Conservation (phyloP, 2,329 filamentous ascomycete genomes). For the Pestalotiopsis sp. region DNA sequence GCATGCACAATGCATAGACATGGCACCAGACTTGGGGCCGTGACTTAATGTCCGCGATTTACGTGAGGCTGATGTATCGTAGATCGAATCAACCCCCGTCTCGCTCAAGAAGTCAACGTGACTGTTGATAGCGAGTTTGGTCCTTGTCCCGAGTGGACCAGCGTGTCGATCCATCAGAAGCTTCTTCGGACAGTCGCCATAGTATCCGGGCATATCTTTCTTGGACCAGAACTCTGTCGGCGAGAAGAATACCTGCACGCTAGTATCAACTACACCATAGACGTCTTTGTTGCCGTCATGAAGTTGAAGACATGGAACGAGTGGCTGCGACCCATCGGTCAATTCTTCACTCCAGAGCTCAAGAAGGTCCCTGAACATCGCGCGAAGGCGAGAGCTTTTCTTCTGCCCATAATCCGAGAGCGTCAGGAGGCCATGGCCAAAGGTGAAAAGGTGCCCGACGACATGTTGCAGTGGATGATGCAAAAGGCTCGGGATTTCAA, state of each 20-base stretch:
- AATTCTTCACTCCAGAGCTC: constrained; percentile 36
- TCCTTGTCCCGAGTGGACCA: constrained; percentile 41
- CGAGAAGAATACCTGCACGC: constrained; percentile 46
- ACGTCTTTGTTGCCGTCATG: constrained; percentile 39
- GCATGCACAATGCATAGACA: no score
- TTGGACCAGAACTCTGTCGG: constrained; percentile 49
- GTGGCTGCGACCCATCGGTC: constrained; percentile 38
- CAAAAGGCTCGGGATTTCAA: constrained; percentile 34
- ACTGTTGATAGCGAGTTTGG: constrained; percentile 38
- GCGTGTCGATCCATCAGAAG: constrained; percentile 40
- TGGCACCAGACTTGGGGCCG: no score
- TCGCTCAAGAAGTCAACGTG: constrained; percentile 40
- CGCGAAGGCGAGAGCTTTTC: constrained; percentile 28
- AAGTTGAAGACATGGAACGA: constrained; percentile 24
- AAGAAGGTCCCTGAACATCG: constrained; percentile 34
- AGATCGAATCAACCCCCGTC: constrained; percentile 37
- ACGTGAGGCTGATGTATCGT: neutral
- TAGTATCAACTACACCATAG: constrained; percentile 49
- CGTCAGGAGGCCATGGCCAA: constrained; percentile 27
- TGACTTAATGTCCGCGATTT: neutral
- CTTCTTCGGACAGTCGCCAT: constrained; percentile 49
- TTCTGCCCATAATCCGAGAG: constrained; percentile 34
- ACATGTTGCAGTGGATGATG: constrained; percentile 50
- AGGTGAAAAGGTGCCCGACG: constrained; percentile 37
- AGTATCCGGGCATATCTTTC: constrained; percentile 49